Percentiles rank a stretch among this genome's conserved stretches.
Conservation (phyloP, 176 grass and related monocot species). For the Typha latifolia region DNA sequence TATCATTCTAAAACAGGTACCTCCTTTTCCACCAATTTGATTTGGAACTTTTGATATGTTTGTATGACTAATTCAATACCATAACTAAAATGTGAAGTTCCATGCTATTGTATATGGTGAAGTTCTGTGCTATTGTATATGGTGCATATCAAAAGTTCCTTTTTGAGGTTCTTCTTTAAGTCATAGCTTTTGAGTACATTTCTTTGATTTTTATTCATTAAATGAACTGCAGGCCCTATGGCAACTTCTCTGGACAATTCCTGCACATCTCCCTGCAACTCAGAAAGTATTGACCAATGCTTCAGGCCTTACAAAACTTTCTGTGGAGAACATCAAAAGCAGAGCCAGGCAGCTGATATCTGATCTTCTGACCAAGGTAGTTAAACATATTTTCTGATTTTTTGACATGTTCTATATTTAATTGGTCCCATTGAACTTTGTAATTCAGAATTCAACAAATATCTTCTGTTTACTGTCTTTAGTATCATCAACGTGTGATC, state of each 20-base stretch:
- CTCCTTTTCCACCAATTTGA: neutral
- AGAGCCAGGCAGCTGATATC: conserved; percentile 66
- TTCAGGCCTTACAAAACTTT: conserved; percentile 75
- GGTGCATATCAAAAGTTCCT: neutral
- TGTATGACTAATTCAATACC: neutral
- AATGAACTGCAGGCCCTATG: conserved; percentile 60
- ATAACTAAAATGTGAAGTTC: too few species aligned
- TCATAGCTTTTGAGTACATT: neutral
- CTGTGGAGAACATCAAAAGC: conserved; percentile 68
- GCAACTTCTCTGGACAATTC: conserved; percentile 96
- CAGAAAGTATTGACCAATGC: conserved; percentile 34
- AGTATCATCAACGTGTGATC: too few species aligned
- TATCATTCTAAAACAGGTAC: conserved; percentile 95
- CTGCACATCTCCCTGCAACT: conserved; percentile 40
- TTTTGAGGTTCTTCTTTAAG: neutral
- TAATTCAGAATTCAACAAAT: too few species aligned
- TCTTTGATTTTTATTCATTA: neutral
- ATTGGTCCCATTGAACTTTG: too few species aligned
- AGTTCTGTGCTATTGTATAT: too few species aligned
- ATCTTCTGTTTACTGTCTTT: too few species aligned
- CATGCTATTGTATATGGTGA: too few species aligned
- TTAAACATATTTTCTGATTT: conserved; percentile 5
- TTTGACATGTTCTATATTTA: neutral
- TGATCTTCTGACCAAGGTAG: conserved; percentile 75
- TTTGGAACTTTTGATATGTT: neutral